These are phyloP conservation scores for Microstegium vimineum DNA, from an alignment of 176 grass and related monocot genomes.

Conservation along the genomic window DNA sequence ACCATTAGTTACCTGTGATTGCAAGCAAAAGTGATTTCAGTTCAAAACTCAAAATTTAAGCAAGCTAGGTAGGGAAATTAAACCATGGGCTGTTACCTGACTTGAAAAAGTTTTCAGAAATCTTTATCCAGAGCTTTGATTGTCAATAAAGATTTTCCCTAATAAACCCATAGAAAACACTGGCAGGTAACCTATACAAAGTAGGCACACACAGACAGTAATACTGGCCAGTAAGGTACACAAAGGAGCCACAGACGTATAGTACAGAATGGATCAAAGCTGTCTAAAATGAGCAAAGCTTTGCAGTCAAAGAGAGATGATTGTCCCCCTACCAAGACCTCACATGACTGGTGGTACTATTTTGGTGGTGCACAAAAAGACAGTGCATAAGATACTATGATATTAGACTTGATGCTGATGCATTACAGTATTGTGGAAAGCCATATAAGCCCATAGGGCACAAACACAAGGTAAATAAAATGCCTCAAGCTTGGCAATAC, in stretches of 20 bases:
- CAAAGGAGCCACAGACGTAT: neutral
- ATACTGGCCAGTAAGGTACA: too few relatives aligned
- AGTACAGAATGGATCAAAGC: neutral
- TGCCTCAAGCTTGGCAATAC: neutral
- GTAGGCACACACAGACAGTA: too few relatives aligned
- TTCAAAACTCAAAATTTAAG: neutral
- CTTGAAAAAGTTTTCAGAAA: neutral
- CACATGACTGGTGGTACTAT: neutral
- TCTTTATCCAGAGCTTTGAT: neutral
- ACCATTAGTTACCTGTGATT: neutral
- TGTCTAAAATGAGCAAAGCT: neutral
- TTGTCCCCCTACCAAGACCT: neutral
- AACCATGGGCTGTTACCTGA: neutral
- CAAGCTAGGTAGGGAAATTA: neutral
- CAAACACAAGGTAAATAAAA: neutral
- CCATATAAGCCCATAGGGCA: neutral
- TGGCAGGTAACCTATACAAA: too few relatives aligned
- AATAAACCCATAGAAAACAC: neutral
- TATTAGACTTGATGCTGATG: neutral
- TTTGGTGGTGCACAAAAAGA: neutral
- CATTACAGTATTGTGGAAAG: neutral
- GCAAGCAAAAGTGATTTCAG: neutral
- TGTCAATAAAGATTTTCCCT: neutral
- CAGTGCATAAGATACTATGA: neutral
- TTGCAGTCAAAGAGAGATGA: slow-evolving; percentile 10